Conservation (phyloP, 306 rosid genomes). For the Pterocarpus macrocarpus region DNA sequence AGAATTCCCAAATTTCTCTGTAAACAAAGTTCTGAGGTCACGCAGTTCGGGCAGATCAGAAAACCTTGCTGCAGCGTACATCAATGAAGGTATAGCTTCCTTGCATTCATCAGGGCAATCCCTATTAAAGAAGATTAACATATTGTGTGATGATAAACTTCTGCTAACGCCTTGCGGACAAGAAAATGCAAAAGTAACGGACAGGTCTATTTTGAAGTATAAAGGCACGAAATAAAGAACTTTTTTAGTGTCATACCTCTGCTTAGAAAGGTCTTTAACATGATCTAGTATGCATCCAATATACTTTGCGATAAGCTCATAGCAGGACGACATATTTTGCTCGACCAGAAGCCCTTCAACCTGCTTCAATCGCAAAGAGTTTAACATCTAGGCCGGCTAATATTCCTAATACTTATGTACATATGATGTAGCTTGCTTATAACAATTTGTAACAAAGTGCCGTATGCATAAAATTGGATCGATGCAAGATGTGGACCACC, state of each 20-base stretch:
- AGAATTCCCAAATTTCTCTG: conserved; percentile 63
- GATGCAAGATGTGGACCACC: background rate
- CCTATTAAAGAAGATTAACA: conserved; percentile 45
- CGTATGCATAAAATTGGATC: background rate
- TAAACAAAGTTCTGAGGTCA: conserved; percentile 67
- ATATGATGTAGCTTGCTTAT: background rate
- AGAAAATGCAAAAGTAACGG: conserved; percentile 25
- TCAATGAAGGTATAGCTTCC: conserved; percentile 77
- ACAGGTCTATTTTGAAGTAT: no score
- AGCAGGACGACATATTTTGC: conserved; percentile 69
- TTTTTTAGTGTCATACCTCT: conserved; percentile 53
- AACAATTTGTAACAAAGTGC: background rate
- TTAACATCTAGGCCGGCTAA: background rate
- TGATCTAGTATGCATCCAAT: conserved; percentile 54
- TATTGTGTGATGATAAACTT: background rate
- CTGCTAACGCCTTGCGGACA: conserved; percentile 52
- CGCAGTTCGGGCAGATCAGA: conserved; percentile 91
- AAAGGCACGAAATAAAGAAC: background rate
- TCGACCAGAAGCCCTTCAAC: conserved; percentile 79
- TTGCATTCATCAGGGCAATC: conserved; percentile 83
- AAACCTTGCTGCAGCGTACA: conserved; percentile 87
- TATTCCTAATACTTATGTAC: background rate
- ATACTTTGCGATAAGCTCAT: conserved; percentile 60
- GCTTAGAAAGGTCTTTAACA: conserved; percentile 61
- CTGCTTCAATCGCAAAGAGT: conserved; percentile 54